Conservation (phyloP, 2,329 filamentous ascomycete species). For the Calycina marina region DNA sequence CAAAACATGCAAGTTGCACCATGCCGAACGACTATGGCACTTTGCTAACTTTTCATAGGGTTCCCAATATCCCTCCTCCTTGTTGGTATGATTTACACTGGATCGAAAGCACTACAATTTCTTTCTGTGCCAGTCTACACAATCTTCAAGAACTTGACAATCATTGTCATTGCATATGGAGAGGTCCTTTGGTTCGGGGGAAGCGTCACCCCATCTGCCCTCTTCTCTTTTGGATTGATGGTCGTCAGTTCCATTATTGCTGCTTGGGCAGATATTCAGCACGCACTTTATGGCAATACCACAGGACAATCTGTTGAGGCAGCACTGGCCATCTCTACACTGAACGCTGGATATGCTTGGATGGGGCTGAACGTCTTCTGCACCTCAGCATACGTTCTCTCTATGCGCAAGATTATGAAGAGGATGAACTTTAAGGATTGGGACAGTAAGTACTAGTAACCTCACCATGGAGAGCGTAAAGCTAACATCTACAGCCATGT, state of each 20-base stretch:
- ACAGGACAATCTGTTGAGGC: slow-evolving; percentile 33
- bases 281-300: slow-evolving; percentile 46
- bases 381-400: slow-evolving; percentile 75
- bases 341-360: slow-evolving; percentile 94
- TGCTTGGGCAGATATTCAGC: slow-evolving; percentile 92
- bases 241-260: slow-evolving; percentile 88
- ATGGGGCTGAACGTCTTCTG: slow-evolving; percentile 96
- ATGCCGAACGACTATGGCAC: background rate
- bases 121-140: slow-evolving; percentile 97
- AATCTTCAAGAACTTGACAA: slow-evolving; percentile 99
- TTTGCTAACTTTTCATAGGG: slow-evolving; percentile 38
- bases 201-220: slow-evolving; percentile 69
- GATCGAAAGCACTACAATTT: slow-evolving; percentile 88
- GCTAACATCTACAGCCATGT: slow-evolving; percentile 62
- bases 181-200: slow-evolving; percentile 98
- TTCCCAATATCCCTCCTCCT: slow-evolving; percentile 92
- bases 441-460: slow-evolving; percentile 63
- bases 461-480: slow-evolving; percentile 1
- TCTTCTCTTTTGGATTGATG: slow-evolving; percentile 94
- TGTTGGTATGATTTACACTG: slow-evolving; percentile 98
- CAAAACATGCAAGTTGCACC: slow-evolving; percentile 59
- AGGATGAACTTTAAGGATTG: slow-evolving; percentile 99
- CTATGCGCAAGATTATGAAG: slow-evolving; percentile 98
- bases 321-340: slow-evolving; percentile 64
- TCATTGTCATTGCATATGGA: slow-evolving; percentile 95